Evolutionary conservation across 106 monocot genomes (phyloP).

Genomic region (Dendrobium catenatum): DNA sequence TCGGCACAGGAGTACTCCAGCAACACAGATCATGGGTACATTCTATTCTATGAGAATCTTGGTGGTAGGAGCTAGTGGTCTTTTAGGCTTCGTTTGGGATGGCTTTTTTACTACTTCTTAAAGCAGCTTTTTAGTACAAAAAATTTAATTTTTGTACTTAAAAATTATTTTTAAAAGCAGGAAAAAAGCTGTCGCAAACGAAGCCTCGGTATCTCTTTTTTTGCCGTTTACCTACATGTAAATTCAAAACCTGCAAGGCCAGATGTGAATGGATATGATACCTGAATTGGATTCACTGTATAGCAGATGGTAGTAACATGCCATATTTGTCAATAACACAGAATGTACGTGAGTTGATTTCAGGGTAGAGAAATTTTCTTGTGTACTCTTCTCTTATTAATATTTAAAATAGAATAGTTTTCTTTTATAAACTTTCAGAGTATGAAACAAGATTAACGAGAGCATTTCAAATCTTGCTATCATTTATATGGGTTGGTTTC

Average conservation of each 20-base stretch:
- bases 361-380: background rate
- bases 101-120: too few species aligned
- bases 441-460: too few species aligned
- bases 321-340: background rate
- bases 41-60: conserved; percentile 30
- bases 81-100: background rate
- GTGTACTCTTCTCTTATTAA: background rate
- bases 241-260: conserved; percentile 3
- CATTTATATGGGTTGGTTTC: too few species aligned
- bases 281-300: conserved; percentile 1
- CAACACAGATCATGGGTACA: conserved; percentile 40
- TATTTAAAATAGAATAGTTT: background rate
- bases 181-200: too few species aligned
- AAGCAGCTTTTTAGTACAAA: too few species aligned
- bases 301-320: conserved; percentile 7
- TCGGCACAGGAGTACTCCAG: conserved; percentile 30
- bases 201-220: background rate
- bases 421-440: too few species aligned
- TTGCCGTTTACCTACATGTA: background rate
- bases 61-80: conserved; percentile 7
- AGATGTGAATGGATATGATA: background rate
- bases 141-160: too few species aligned
- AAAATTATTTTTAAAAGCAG: too few species aligned
- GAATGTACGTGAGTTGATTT: background rate
- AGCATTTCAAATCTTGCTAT: too few species aligned